phyloP scores from a whole-genome alignment of 176 grass and related monocot species.

The Oryza glaberrima region DNA sequence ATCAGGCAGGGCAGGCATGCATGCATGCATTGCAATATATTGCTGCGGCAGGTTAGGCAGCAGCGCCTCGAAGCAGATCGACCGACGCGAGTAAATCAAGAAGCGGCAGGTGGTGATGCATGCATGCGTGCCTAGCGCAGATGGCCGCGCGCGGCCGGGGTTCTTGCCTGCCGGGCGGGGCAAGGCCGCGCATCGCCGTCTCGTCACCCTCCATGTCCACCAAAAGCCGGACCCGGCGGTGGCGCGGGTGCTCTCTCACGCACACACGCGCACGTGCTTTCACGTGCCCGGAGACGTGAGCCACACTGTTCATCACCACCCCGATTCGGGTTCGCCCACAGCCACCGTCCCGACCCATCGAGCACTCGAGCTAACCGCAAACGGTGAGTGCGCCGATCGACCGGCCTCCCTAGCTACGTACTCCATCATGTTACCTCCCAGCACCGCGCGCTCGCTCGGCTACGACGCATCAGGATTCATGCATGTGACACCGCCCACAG shows the following conservation, averaged over 20 bases:
- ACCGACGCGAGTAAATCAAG: neutral
- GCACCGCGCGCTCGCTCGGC: neutral
- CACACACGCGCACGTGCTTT: slow-evolving; percentile 61
- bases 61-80: neutral
- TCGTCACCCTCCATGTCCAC: slow-evolving; percentile 5
- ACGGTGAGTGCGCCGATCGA: neutral
- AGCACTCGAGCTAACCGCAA: neutral
- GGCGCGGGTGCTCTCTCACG: slow-evolving; percentile 41
- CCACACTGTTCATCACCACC: slow-evolving; percentile 44
- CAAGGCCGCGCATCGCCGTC: slow-evolving; percentile 4
- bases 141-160: too few species aligned
- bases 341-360: slow-evolving; percentile 13
- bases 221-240: slow-evolving; percentile 26
- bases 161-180: slow-evolving; percentile 6
- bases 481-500: slow-evolving; percentile 32
- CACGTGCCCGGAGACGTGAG: slow-evolving; percentile 57
- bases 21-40: neutral
- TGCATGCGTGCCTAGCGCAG: neutral
- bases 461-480: neutral
- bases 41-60: neutral
- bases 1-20: neutral
- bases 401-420: neutral
- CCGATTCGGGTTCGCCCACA: neutral
- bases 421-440: neutral
- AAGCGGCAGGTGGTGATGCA: neutral